phyloP scores from a whole-genome alignment of 176 grass and related monocot species.

The Zea mays region Zm-B73-REFERENCE-NAM-5.0 NC_050100.1:161403501-161404000 shows the following conservation, averaged over 20 bases:
- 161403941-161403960: slow-evolving; percentile 27
- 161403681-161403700: slow-evolving; percentile 52
- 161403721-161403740: slow-evolving; percentile 69
- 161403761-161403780: slow-evolving; percentile 43
- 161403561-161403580: slow-evolving; percentile 21
- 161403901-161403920: slow-evolving; percentile 51
- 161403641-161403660: slow-evolving; percentile 40
- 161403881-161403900: slow-evolving; percentile 53
- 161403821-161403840: slow-evolving; percentile 41
- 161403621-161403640: slow-evolving; percentile 29
- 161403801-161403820: slow-evolving; percentile 36
- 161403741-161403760: slow-evolving; percentile 40
- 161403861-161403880: not conserved
- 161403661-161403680: slow-evolving; percentile 40
- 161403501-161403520: slow-evolving; percentile 36
- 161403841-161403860: slow-evolving; percentile 37
- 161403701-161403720: slow-evolving; percentile 62
- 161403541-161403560: slow-evolving; percentile 17
- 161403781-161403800: slow-evolving; percentile 47
- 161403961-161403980: slow-evolving; percentile 66
- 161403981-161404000: slow-evolving; percentile 35
- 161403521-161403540: slow-evolving; percentile 36
- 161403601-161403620: slow-evolving; percentile 6
- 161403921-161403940: slow-evolving; percentile 48
- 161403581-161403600: not conserved